Percentiles rank a stretch among this genome's conserved stretches.
Evolutionary conservation across 1,284 basidiomycete species (phyloP).

Genomic region (Sphaerobolus stellatus): DNA sequence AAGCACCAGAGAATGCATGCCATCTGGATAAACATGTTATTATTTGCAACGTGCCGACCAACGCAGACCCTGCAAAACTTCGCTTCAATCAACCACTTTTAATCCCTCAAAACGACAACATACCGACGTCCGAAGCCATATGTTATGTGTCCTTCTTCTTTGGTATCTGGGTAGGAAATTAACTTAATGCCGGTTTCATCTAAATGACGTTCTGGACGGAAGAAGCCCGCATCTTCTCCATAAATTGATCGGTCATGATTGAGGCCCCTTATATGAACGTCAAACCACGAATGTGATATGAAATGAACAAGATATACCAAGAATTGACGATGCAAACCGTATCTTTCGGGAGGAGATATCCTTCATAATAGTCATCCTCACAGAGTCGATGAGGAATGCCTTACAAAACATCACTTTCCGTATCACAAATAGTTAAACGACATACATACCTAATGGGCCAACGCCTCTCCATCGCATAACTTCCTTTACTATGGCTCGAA

Average conservation of each 20-base stretch:
- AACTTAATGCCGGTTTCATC: background rate
- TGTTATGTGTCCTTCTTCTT: background rate
- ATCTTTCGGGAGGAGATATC: constrained; percentile 21
- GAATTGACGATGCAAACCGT: background rate
- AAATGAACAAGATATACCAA: background rate
- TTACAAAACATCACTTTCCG: constrained; percentile 18
- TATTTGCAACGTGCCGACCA: background rate
- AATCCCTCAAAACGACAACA: background rate
- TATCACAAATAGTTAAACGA: constrained; percentile 11
- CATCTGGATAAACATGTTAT: background rate
- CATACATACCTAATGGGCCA: background rate
- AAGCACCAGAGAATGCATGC: background rate
- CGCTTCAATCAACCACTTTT: background rate
- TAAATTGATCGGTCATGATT: background rate
- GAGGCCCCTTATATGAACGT: background rate
- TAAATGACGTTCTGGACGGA: background rate
- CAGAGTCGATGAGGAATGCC: constrained; percentile 18
- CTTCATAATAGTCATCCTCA: constrained; percentile 20
- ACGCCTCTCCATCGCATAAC: constrained; percentile 18
- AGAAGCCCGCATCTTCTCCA: background rate
- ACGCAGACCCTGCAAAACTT: background rate
- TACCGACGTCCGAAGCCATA: background rate
- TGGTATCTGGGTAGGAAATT: background rate
- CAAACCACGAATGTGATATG: background rate
- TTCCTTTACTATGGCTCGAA: constrained; percentile 38